These are phyloP conservation scores for Amoeboaphelidium protococcarum DNA, from an alignment of 371 early-diverging fungal genomes.

Conservation along the genomic window DNA sequence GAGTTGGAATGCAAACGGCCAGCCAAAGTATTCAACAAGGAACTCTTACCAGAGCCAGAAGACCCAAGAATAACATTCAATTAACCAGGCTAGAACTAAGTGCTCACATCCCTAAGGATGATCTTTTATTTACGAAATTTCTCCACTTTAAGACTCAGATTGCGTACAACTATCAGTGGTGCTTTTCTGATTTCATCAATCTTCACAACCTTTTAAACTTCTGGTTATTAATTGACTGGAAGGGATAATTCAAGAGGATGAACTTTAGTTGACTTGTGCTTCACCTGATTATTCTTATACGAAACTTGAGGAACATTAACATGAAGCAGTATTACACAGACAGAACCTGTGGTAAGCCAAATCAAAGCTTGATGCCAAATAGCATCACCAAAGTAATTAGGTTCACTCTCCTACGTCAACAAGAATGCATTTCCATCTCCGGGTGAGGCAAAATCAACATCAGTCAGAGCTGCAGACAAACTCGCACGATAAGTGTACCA, in stretches of 20 bases:
- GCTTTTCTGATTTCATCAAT: slow-evolving; percentile 8
- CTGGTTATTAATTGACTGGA: slow-evolving; percentile 8
- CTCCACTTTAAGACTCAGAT: slow-evolving; percentile 20
- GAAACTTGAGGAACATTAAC: too few species aligned
- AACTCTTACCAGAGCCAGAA: slow-evolving; percentile 52
- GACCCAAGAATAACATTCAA: slow-evolving; percentile 47
- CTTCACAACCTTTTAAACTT: slow-evolving; percentile 6
- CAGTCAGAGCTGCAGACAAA: too few species aligned
- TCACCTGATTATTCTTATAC: slow-evolving; percentile 28
- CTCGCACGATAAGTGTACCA: too few species aligned
- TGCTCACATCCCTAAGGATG: slow-evolving; percentile 21
- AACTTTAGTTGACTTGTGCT: slow-evolving; percentile 22
- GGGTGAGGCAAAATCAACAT: too few species aligned
- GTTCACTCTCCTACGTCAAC: too few species aligned
- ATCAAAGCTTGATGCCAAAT: too few species aligned
- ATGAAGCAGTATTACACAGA: too few species aligned
- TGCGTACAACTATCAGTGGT: slow-evolving; percentile 4
- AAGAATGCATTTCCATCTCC: too few species aligned
- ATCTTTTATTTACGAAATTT: slow-evolving; percentile 45
- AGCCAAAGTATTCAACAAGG: slow-evolving; percentile 32
- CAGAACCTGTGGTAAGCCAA: too few species aligned
- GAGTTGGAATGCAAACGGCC: slow-evolving; percentile 38
- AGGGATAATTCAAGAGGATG: slow-evolving; percentile 7
- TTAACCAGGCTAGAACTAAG: slow-evolving; percentile 26
- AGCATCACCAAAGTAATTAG: too few species aligned